Base-by-base conservation (phyloP, 495 filamentous ascomycete species). In the Aspergillus coremiiformis region DNA sequence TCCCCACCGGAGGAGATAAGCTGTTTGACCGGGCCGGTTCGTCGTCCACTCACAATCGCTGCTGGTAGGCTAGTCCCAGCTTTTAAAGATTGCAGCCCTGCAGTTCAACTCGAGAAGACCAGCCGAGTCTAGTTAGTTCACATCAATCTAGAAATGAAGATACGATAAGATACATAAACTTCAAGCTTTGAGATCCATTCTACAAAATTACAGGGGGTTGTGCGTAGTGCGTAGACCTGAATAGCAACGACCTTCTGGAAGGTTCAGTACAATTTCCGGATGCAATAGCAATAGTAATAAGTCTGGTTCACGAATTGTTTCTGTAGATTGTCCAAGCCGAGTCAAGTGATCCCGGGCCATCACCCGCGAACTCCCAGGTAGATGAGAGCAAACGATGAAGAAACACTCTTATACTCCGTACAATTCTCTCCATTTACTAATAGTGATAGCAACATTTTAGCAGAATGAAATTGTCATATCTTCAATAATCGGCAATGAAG, bases 1-100 rank as follows among this genome's bases (percentile, higher is more conserved):
- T 24, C 42, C 49, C 58, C 54, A 61, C 58, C 54, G 47, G 57
- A 10, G 37, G 49, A n/a, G n/a, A 37, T 42, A 17, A 47, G 44
- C 52, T 55, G 39, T 15, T 11, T 50, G 44, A 61, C 58, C 58
- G 58, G 58, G 44, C 58, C 58, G 58, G 47, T 47, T 39, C 4
- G 39, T 27, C 12, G 35, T 26, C 29, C 21, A 19, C 14, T 50
- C 37, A 21, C 12, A 22, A 32, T 50, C 2, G 51, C 48, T 3
- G 51, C 46, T 17, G 37, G 37, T 41, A 10, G 7, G 9, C 17
- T 41, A 21, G 37, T 41, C 37, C 37, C 7, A 9, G 6, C 14
- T 14, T 15, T 41, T 41, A 41, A 20, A 35, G 32, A 41, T 21
- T 17, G 8, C 14, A 12, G 32, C 32, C 32, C 32, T 35, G 32